Evolutionary conservation across 2,329 filamentous ascomycete genomes (phyloP), one percentile per base, ranked within the genome.

Genomic region (Corinectria fuckeliana): DNA sequence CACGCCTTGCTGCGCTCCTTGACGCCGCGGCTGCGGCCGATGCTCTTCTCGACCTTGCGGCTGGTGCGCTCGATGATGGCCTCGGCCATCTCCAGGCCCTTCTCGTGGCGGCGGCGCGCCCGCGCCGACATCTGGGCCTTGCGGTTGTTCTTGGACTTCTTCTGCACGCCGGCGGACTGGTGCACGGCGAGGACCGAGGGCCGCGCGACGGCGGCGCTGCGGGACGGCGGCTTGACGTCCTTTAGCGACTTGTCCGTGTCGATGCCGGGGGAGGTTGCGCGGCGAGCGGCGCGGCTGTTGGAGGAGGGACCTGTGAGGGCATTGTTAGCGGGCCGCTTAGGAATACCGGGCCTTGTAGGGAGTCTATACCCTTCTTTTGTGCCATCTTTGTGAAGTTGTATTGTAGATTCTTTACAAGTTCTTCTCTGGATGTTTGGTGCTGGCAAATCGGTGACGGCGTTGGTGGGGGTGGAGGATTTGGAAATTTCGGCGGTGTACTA

Each of bases 271-370:
- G 89, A 90, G 14, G 86, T 86, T 45, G 88, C 90, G 64, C 91
- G 87, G 71, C 90, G 86, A 38, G 90, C 89, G 58, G 89, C 90
- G 65, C 91, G 89, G 52, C 91, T 93, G 78, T 89, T 90, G 58
- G 87, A 76, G 4, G 90, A 91, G 36, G 81, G 80, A 54, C 79
- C 88, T 91, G 71, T 16, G 13, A 18, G 16, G 7, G 23, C 7
- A 18, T 34, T 42, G 63, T 70, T 44, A 72, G 63, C 11, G 5
- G 7, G 10, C n/a, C n/a, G n/a, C n/a, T n/a, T n/a, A 20, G 3
- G 1, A 13, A 23, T 6, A 6, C 3, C 0, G 16, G 8, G 14
- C n/a, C 25, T 38, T 1, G 6, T 1, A 4, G 4, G 2, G 9
- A 16, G 25, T 6, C 18, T 39, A 34, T 69, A 74, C 72, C 64